Percentiles rank a stretch among this genome's conserved stretches.
phyloP scores from a whole-genome alignment of 257 asterid genomes.

The Scutellaria barbata region DNA sequence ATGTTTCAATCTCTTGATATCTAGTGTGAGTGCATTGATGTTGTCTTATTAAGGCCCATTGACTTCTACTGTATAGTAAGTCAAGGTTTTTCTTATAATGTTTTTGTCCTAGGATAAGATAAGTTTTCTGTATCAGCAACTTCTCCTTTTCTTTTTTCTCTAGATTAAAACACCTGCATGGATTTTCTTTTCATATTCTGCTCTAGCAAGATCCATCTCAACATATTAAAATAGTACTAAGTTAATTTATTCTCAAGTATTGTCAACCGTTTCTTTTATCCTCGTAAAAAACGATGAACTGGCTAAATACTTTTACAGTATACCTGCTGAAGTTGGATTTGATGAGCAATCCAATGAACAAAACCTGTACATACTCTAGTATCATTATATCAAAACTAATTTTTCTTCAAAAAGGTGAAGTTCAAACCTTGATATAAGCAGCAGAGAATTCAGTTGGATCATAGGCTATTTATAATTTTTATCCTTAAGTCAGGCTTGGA shows the following conservation, averaged over 20 bases:
- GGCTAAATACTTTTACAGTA: background rate
- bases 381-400: background rate
- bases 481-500: background rate
- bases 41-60: slow-evolving; percentile 12
- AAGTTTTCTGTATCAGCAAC: background rate
- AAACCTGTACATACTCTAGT: background rate
- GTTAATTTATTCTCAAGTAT: background rate
- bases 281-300: background rate
- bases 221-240: background rate
- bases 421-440: background rate
- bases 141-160: background rate
- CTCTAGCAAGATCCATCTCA: background rate
- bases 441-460: background rate
- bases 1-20: slow-evolving; percentile 19
- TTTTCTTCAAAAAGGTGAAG: too few species aligned
- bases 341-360: background rate
- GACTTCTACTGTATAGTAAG: slow-evolving; percentile 20
- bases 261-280: background rate
- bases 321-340: background rate
- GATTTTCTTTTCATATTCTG: slow-evolving; percentile 18
- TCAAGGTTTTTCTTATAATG: slow-evolving; percentile 6
- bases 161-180: slow-evolving; percentile 2
- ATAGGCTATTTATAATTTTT: background rate
- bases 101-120: background rate
- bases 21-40: slow-evolving; percentile 8